Evolutionary conservation across 176 grass and related monocot species (phyloP).

Genomic region (Eragrostis curvula): DNA sequence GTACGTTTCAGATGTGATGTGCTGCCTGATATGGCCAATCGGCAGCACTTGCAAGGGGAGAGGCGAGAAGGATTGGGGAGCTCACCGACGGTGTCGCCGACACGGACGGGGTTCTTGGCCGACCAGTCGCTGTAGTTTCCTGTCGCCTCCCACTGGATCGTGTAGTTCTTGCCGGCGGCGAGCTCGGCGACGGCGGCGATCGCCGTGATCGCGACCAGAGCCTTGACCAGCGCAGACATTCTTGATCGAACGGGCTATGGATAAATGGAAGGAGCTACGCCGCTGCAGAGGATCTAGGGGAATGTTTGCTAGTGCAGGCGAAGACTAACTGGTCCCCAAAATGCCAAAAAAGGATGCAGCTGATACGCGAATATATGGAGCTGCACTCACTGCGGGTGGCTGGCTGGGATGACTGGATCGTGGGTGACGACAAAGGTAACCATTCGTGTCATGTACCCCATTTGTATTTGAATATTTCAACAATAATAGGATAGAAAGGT

Average conservation of each 20-base stretch:
- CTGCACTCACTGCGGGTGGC: background rate
- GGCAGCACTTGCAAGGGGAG: background rate
- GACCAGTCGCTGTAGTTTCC: conserved; percentile 50
- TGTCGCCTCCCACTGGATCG: conserved; percentile 32
- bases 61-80: background rate
- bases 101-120: conserved; percentile 22
- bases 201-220: conserved; percentile 27
- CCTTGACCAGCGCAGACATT: conserved; percentile 29
- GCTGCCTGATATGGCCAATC: background rate
- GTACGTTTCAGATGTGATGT: background rate
- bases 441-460: background rate
- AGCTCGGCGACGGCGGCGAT: conserved; percentile 39
- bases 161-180: conserved; percentile 37
- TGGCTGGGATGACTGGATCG: conserved; percentile 3
- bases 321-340: background rate
- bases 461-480: background rate
- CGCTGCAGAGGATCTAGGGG: conserved; percentile 33
- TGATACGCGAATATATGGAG: conserved; percentile 12
- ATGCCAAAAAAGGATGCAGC: conserved; percentile 11
- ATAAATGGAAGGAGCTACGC: conserved; percentile 33
- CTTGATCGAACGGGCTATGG: background rate
- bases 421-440: background rate
- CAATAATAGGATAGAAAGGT: background rate
- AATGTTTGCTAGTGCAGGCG: background rate
- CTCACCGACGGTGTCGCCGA: conserved; percentile 64